Evolutionary conservation across 805 yeast genomes (phyloP), one percentile per base, ranked within the genome.

Genomic region (Candida jianshihensis): DNA sequence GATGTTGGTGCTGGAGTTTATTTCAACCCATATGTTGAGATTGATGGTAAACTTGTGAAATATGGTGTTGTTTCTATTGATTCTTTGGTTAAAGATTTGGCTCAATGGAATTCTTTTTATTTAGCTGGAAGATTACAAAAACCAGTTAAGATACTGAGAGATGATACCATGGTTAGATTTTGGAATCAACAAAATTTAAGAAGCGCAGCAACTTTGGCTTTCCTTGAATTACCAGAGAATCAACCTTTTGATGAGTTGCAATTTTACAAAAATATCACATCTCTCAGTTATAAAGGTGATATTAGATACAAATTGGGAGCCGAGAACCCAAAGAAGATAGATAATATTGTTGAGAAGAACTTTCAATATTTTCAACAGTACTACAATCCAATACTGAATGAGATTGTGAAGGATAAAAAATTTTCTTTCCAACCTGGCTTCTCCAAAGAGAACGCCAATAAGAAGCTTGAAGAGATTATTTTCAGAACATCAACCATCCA

Each of bases 51-150:
- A 26, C 56, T 72, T 35, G 74, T 90, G 31, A 92, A 92, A 54
- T 92, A 92, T 54, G 98, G 98, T 12, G 80, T 88, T 11, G 81
- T 88, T 2, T 77, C 86, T 5, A 66, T 73, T 43, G 70, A 73
- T 17, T 69, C 69, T 9, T 60, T 86, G 16, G 59, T 78, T 26
- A 65, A 65, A 26, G 98, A 92, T 60, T 62, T 92, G 19, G 65
- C 74, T n/a, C 75, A 81, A 37, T 92, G 98, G 98, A 66, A 76
- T 20, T 73, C 88, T 0, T 71, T 92, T 49, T 92, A 92, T 51
- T 53, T 92, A 15, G 94, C 96, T 2, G 98, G 98, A 2, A 68
- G 98, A 43, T 64, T 92, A 39, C 98, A 92, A 49, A 92, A 92
- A 52, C 98, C 98, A 0, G 95, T 90, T 5, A 81, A 83, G 41